Percentiles rank a stretch among this genome's conserved stretches.
Evolutionary conservation across 192 early-diverging fungal genomes (phyloP).

Genomic region (Piromyces finnis): DNA sequence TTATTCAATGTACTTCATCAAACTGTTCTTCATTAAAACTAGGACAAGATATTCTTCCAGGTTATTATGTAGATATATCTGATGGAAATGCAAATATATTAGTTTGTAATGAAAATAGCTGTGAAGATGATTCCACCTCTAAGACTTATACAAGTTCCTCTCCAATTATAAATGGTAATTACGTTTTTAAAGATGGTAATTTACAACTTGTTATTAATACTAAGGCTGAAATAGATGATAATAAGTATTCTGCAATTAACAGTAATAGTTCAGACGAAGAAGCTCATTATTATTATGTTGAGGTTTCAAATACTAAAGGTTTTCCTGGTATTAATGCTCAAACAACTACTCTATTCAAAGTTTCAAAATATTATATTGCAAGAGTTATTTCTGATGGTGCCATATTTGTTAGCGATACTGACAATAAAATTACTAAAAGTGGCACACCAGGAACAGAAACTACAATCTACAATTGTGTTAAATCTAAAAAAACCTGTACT

Average conservation of each 20-base stretch:
- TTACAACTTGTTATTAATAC: neutral
- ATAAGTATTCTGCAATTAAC: neutral
- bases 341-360: neutral
- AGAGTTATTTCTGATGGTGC: neutral
- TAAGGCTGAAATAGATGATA: neutral
- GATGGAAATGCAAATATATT: neutral
- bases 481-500: neutral
- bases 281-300: neutral
- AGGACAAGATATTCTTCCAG: neutral
- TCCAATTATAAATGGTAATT: too few relatives aligned
- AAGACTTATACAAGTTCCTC: too few relatives aligned
- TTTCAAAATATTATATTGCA: neutral
- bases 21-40: neutral
- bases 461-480: neutral
- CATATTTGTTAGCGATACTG: neutral
- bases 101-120: neutral
- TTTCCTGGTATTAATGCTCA: neutral
- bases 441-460: neutral
- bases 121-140: too few relatives aligned
- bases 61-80: neutral
- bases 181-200: neutral
- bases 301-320: neutral
- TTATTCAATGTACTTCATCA: neutral
- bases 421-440: neutral
- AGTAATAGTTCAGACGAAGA: neutral